Conservation (phyloP, 768 basidiomycete genomes). For the Trichaptum fuscoviolaceum region DNA sequence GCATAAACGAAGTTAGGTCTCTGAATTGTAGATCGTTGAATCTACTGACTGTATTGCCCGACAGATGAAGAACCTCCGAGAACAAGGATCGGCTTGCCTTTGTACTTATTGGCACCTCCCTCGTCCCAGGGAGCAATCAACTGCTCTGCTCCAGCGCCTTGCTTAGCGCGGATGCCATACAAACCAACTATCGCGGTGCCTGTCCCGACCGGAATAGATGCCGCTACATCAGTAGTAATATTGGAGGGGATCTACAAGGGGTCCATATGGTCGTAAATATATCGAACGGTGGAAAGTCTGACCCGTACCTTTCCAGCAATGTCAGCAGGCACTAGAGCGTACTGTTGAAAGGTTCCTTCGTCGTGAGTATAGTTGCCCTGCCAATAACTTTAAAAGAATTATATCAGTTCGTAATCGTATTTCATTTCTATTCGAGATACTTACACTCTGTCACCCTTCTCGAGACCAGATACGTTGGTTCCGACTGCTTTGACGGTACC, state of each 20-base stretch:
- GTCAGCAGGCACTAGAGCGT: conserved; percentile 17
- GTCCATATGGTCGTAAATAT: not conserved
- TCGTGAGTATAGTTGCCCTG: not conserved
- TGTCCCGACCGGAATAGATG: conserved; percentile 18
- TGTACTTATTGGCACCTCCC: conserved; percentile 13
- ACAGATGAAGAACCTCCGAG: conserved; percentile 19
- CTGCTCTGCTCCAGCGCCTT: conserved; percentile 12
- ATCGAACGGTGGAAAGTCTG: not conserved
- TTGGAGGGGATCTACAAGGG: conserved; percentile 16
- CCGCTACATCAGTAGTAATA: conserved; percentile 17
- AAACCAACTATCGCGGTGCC: conserved; percentile 18
- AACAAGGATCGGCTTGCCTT: conserved; percentile 16
- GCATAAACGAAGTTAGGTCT: not conserved
- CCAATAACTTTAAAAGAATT: conserved; percentile 8
- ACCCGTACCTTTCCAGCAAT: conserved; percentile 18
- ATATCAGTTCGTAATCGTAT: no score
- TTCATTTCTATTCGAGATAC: no score
- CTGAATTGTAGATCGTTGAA: not conserved
- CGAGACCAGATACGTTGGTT: conserved; percentile 30
- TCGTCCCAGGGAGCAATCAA: conserved; percentile 17
- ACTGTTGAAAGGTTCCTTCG: conserved; percentile 16
- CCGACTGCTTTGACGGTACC: conserved; percentile 57
- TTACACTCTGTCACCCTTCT: conserved; percentile 20
- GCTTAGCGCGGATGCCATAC: conserved; percentile 10
- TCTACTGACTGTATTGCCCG: conserved; percentile 16